These are phyloP conservation scores for Calocera cornea DNA, from an alignment of 768 basidiomycete species.

Conservation along the genomic window DNA sequence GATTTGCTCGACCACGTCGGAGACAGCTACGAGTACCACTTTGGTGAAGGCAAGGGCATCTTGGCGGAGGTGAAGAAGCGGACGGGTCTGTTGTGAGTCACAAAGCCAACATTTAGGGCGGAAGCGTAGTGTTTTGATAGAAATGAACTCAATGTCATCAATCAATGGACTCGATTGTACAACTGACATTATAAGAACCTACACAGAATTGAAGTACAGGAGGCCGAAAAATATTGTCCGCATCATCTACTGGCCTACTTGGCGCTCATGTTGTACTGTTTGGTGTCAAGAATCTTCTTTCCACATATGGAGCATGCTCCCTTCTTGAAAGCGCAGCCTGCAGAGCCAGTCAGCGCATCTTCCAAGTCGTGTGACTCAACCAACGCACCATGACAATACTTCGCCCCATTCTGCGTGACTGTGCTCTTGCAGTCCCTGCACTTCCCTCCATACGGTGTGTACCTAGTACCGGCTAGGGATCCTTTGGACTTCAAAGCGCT, in stretches of 20 bases:
- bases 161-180: no score
- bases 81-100: not conserved
- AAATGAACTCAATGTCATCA: no score
- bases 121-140: not conserved
- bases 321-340: constrained; percentile 80
- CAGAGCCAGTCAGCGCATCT: constrained; percentile 7
- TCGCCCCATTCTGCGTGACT: constrained; percentile 72
- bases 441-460: constrained; percentile 77
- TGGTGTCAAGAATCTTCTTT: constrained; percentile 26
- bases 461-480: constrained; percentile 24
- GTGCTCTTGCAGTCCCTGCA: constrained; percentile 81
- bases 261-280: constrained; percentile 3
- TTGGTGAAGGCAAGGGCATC: constrained; percentile 31
- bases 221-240: not conserved
- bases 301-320: constrained; percentile 80
- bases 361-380: not conserved
- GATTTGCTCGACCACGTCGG: constrained; percentile 51
- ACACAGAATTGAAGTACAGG: not conserved
- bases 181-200: not conserved
- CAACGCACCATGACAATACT: constrained; percentile 67
- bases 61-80: not conserved
- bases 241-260: not conserved
- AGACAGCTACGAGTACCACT: constrained; percentile 56
- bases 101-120: not conserved
- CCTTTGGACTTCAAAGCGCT: not conserved